These are phyloP conservation scores for Tephrocybe sp. DNA, from an alignment of 768 basidiomycete genomes.

Conservation along the genomic window DNA sequence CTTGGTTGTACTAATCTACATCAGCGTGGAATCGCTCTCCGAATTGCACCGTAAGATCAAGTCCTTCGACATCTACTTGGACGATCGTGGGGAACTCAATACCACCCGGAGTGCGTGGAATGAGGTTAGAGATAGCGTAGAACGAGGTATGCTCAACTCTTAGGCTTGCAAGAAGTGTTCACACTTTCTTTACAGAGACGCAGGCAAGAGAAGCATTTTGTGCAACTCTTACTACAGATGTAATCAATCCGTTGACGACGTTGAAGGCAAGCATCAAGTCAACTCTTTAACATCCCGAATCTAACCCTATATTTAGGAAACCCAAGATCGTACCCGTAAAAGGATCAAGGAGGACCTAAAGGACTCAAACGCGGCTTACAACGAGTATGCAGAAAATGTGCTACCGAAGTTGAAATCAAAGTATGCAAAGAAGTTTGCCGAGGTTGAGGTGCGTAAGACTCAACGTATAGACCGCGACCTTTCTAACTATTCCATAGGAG, in stretches of 20 bases:
- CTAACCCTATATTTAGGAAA: slow-evolving; percentile 52
- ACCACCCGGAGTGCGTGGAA: slow-evolving; percentile 75
- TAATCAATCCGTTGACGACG: slow-evolving; percentile 65
- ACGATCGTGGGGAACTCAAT: slow-evolving; percentile 67
- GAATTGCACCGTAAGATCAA: slow-evolving; percentile 73
- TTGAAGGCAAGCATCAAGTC: slow-evolving; percentile 54
- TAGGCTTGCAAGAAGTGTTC: slow-evolving; percentile 4
- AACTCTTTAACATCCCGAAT: slow-evolving; percentile 1
- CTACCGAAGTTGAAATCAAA: slow-evolving; percentile 78
- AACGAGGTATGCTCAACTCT: slow-evolving; percentile 55
- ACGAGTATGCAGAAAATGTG: slow-evolving; percentile 77
- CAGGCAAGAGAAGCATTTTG: slow-evolving; percentile 82
- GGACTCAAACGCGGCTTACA: slow-evolving; percentile 71
- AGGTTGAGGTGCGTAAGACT: slow-evolving; percentile 67
- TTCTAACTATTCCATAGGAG: slow-evolving; percentile 45
- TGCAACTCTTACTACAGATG: slow-evolving; percentile 65
- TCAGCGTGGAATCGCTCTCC: slow-evolving; percentile 71
- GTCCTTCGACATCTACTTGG: slow-evolving; percentile 67
- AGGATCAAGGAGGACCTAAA: slow-evolving; percentile 91
- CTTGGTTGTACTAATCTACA: slow-evolving; percentile 9
- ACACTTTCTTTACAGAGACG: slow-evolving; percentile 53
- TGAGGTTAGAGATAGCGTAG: slow-evolving; percentile 83
- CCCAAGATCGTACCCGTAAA: slow-evolving; percentile 89
- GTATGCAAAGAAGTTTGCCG: slow-evolving; percentile 84
- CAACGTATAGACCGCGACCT: not conserved